Evolutionary conservation across 169 alveolate species (phyloP).

Genomic region (Plasmodium gonderi): DNA sequence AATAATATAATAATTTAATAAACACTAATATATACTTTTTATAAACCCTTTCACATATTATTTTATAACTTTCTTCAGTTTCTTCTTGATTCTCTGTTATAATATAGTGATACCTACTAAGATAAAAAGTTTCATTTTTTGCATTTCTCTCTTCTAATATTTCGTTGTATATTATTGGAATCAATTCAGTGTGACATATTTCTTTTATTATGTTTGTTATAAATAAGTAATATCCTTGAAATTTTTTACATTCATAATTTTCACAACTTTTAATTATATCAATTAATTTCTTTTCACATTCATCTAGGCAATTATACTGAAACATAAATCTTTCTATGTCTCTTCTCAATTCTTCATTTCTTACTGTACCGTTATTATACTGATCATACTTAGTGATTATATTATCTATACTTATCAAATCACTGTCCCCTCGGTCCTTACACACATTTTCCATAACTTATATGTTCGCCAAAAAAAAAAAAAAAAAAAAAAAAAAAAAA

Average conservation of each 20-base stretch:
- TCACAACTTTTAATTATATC: slow-evolving; percentile 23
- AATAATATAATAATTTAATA: slow-evolving; percentile 44
- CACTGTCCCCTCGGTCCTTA: not conserved
- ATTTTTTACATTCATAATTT: slow-evolving; percentile 9
- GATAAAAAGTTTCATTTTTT: slow-evolving; percentile 4
- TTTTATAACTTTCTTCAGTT: slow-evolving; percentile 30
- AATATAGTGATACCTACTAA: slow-evolving; percentile 16
- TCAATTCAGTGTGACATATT: slow-evolving; percentile 57
- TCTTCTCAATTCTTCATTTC: slow-evolving; percentile 17
- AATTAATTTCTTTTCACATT: slow-evolving; percentile 38
- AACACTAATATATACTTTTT: slow-evolving; percentile 61
- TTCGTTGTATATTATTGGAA: slow-evolving; percentile 56
- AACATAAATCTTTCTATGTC: slow-evolving; percentile 27
- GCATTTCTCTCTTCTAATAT: slow-evolving; percentile 60
- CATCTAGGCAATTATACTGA: slow-evolving; percentile 57
- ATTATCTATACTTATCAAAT: slow-evolving; percentile 16
- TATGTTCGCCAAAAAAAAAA: not conserved
- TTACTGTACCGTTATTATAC: not conserved
- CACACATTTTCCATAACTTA: slow-evolving; percentile 52
- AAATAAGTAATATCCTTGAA: slow-evolving; percentile 33
- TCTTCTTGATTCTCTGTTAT: slow-evolving; percentile 14
- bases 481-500: not conserved
- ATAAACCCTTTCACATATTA: slow-evolving; percentile 35
- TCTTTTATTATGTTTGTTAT: slow-evolving; percentile 53
- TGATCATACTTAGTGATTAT: slow-evolving; percentile 18